A percentile compares a stretch with the other conserved stretches of the same genome.
phyloP scores from a whole-genome alignment of 345 rosid species.

The Abelmoschus esculentus region DNA sequence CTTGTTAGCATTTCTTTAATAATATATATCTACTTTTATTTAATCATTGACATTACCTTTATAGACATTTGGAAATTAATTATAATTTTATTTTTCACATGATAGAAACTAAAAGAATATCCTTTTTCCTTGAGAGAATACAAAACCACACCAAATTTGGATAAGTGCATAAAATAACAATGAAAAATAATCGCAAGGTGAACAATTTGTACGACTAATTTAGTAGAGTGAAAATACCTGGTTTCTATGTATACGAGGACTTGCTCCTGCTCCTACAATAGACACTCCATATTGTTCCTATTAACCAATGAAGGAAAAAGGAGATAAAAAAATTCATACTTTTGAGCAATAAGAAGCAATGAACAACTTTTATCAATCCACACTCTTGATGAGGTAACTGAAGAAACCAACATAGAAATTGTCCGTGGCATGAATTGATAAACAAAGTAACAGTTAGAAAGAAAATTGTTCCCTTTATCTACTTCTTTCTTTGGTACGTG shows the following conservation, averaged over 20 bases:
- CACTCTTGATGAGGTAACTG: not conserved
- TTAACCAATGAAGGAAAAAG: conserved; percentile 13
- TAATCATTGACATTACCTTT: not conserved
- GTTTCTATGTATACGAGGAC: conserved; percentile 55
- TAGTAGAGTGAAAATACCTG: conserved; percentile 40
- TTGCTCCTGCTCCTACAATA: conserved; percentile 39
- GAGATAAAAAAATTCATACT: not conserved
- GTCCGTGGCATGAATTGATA: not conserved
- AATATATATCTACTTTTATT: not conserved
- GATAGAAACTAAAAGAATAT: not conserved
- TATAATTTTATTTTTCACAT: not conserved
- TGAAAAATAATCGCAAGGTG: not conserved
- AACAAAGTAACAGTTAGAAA: not conserved
- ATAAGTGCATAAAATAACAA: not conserved
- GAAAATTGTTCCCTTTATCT: not conserved
- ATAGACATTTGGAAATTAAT: not conserved
- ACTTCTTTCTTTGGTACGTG: not conserved
- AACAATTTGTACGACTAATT: not conserved
- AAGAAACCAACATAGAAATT: not conserved
- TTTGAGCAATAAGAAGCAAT: not conserved
- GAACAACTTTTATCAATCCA: not conserved
- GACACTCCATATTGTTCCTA: conserved; percentile 69
- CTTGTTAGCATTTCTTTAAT: not conserved
- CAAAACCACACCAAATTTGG: not conserved
- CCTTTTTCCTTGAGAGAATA: not conserved